Evolutionary conservation across 1,139 yeast genomes (phyloP).

Genomic region (Lodderomyces pseudojiufengensis): DNA sequence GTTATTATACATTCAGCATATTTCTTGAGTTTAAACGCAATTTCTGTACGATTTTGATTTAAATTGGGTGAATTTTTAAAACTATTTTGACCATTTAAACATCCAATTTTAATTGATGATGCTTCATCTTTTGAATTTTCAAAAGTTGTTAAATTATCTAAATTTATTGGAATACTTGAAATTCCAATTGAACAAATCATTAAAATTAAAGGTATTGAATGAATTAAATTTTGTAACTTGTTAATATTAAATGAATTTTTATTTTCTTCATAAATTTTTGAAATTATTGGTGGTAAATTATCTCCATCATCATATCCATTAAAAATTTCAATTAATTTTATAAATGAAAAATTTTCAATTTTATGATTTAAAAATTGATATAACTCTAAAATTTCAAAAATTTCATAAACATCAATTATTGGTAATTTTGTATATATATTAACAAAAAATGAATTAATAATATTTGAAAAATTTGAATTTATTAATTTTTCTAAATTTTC

Average conservation of each 20-base stretch:
- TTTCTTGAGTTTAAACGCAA: conserved; percentile 24
- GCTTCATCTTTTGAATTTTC: conserved; percentile 30
- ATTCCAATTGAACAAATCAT: conserved; percentile 35
- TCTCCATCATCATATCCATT: conserved; percentile 10
- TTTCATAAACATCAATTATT: conserved; percentile 27
- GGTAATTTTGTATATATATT: conserved; percentile 38
- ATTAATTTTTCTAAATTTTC: conserved; percentile 21
- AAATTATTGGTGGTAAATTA: conserved; percentile 12
- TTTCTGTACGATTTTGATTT: conserved; percentile 20
- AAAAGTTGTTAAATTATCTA: conserved; percentile 32
- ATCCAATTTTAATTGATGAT: conserved; percentile 17
- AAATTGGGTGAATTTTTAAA: conserved; percentile 14
- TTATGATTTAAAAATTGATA: conserved; percentile 21
- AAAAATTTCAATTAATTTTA: conserved; percentile 20
- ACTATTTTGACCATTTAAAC: conserved; percentile 13
- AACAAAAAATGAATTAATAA: conserved; percentile 31
- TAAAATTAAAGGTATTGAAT: conserved; percentile 26
- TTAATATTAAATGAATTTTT: conserved; percentile 19
- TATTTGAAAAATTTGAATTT: conserved; percentile 17
- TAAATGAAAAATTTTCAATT: conserved; percentile 22
- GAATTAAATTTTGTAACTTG: conserved; percentile 23
- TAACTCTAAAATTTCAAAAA: conserved; percentile 31
- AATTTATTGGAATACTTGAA: conserved; percentile 29
- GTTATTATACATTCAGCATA: conserved; percentile 22
- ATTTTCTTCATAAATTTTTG: conserved; percentile 14